Conservation (phyloP, 768 basidiomycete genomes). For the Rhizopogon vinicolor region DNA sequence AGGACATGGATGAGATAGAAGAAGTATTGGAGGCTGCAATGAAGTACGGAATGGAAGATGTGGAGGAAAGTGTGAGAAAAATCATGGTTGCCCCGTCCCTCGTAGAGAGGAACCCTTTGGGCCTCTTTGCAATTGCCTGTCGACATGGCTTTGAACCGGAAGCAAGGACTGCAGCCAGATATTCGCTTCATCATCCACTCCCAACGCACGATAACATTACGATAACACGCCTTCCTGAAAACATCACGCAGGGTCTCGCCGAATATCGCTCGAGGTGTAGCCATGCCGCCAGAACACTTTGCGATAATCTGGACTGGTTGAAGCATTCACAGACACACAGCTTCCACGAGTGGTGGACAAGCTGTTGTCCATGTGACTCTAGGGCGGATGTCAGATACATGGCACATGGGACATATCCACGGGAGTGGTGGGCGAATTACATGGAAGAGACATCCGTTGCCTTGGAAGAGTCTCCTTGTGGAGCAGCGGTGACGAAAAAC, state of each 20-base stretch:
- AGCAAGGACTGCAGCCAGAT: conserved; percentile 23
- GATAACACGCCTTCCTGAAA: conserved; percentile 4
- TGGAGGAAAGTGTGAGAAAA: conserved; percentile 19
- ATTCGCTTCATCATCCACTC: conserved; percentile 18
- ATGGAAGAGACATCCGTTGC: conserved; percentile 20
- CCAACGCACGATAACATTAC: not conserved
- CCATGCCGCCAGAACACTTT: conserved; percentile 13
- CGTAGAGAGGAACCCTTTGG: conserved; percentile 22
- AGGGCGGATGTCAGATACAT: conserved; percentile 20
- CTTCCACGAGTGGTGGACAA: conserved; percentile 26
- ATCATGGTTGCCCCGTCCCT: conserved; percentile 21
- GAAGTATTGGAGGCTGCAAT: conserved; percentile 22
- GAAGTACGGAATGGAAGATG: conserved; percentile 27
- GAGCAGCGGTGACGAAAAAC: conserved; percentile 10
- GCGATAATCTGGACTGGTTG: conserved; percentile 17
- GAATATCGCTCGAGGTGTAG: conserved; percentile 17
- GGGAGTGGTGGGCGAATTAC: conserved; percentile 28
- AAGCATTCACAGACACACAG: conserved; percentile 16
- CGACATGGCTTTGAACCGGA: conserved; percentile 26
- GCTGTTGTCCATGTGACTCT: conserved; percentile 18
- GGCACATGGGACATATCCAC: conserved; percentile 20
- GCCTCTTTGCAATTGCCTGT: conserved; percentile 31
- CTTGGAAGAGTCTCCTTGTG: conserved; percentile 21
- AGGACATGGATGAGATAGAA: conserved; percentile 12
- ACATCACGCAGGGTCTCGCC: conserved; percentile 10